Evolutionary conservation across 1,284 basidiomycete genomes (phyloP), one percentile per base, ranked within the genome.

Genomic region (Tilletia indica): DNA sequence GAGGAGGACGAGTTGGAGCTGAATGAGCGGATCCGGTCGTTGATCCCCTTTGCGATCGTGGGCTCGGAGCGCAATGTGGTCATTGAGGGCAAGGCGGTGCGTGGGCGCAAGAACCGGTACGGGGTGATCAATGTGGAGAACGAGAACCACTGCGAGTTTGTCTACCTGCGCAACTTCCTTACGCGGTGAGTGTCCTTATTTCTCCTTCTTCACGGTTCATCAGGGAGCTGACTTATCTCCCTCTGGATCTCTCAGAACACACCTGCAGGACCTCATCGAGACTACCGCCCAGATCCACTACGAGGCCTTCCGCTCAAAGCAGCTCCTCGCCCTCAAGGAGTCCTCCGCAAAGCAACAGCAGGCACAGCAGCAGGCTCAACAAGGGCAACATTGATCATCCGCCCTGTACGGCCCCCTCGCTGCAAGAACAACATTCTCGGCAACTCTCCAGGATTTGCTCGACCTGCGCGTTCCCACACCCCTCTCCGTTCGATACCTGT

Each of bases 251-350:
- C 56, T 21, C 42, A 67, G 94, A 86, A 96, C 96, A 42, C 96
- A 99, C 86, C 87, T 99, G 81, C 97, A 99, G 86, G 97, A 99
- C 85, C 87, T 99, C 80, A 98, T 99, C 85, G 96, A 99, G 88
- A 97, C 96, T 70, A 99, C 96, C 2, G 93, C 95, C 8, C 93
- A 96, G 86, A 97, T 97, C 85, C 97, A 99, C 87, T 99, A 99
- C 86, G 97, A 99, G 88, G 94, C 95, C 8, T 99, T 99, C 92
- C 91, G 96, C 78, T 95, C 93, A 81, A 98, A 97, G 88, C 97
- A 99, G 87, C 86, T 96, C 76, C 87, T 96, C 68, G 94, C 94
- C 34, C 89, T 96, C 81, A 96, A 96, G 88, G 93, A 96, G 76
- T 83, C 81, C 68, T 83, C 81, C 48, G 77, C 77, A 19, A 85